A percentile compares a stretch with the other conserved stretches of the same genome.
These are phyloP conservation scores for Xylaria multiplex DNA, from an alignment of 2,329 filamentous ascomycete genomes.

Conservation along the genomic window DNA sequence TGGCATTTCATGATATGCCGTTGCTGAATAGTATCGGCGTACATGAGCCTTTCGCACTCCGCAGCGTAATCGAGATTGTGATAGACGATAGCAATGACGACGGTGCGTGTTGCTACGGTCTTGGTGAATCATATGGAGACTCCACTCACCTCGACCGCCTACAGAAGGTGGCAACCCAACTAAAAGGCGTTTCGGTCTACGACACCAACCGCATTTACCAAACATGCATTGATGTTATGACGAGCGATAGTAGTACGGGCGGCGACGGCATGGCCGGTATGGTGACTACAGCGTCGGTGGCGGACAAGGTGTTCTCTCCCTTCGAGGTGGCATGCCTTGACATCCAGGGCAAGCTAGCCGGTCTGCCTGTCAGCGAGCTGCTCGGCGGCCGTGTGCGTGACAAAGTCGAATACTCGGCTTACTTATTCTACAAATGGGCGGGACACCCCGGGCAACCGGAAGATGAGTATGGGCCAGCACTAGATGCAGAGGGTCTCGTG, in stretches of 20 bases:
- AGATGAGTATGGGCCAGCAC: constrained; percentile 54
- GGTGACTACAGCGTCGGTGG: constrained; percentile 55
- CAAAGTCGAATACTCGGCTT: constrained; percentile 55
- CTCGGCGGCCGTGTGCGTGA: constrained; percentile 54
- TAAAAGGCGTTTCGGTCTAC: constrained; percentile 49
- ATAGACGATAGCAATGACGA: constrained; percentile 42
- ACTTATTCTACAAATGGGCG: constrained; percentile 57
- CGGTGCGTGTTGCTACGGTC: constrained; percentile 45
- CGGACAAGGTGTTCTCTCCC: constrained; percentile 55
- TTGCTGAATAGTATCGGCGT: constrained; percentile 57
- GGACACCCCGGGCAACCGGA: constrained; percentile 53
- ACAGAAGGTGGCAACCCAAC: constrained; percentile 46
- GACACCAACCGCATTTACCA: constrained; percentile 45
- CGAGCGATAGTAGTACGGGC: constrained; percentile 38
- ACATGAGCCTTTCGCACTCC: constrained; percentile 55
- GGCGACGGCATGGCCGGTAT: constrained; percentile 50
- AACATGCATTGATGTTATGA: constrained; percentile 40
- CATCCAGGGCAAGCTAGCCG: constrained; percentile 54
- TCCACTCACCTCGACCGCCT: constrained; percentile 51
- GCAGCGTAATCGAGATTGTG: constrained; percentile 55
- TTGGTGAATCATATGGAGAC: constrained; percentile 56
- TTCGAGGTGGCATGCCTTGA: constrained; percentile 57
- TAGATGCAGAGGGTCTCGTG: constrained; percentile 51
- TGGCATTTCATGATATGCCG: constrained; percentile 58
- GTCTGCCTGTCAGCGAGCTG: constrained; percentile 53